Evolutionary conservation across 2,329 filamentous ascomycete genomes (phyloP), one percentile per base, ranked within the genome.

Genomic region (Aspergillus aculeatus): DNA sequence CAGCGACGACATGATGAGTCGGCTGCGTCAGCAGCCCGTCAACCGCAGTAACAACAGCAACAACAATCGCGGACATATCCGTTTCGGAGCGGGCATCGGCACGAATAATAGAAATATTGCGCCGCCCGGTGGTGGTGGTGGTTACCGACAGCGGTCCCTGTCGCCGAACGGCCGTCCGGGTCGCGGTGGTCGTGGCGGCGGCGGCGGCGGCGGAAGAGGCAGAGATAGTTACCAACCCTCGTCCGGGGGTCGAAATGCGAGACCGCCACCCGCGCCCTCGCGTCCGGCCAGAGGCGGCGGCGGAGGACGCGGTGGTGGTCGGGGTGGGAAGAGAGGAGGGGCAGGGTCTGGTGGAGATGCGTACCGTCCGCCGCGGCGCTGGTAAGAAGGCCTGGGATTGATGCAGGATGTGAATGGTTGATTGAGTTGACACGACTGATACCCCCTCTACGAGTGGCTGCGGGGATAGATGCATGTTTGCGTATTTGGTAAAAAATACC

Each of bases 1-100:
- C 11, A 73, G 71, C 48, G 74, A 78, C 26, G 76, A 73, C 49
- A 69, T 70, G 67, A 64, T 74, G 61, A 62, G 69, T 29, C 66
- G 69, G 59, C 68, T 66, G 59, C 66, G 69, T 24, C 67, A 67
- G 10, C 67, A 67, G 10, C 64, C 68, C n/a, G 63, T 72, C 26
- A 66, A 63, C 24, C 65, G 67, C 24, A 65, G 69, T 44, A 64
- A 60, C 47, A 16, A 35, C 32, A 35, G 68, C 41, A 64, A 41
- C 16, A 41, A 64, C 16, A 69, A 60, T 44, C 73, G 75, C 21
- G 65, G 69, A 10, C 69, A 71, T 54, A 78, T 78, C 29, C 72
- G 71, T 7, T 72, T 78, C 54, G 72, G 69, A 23, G 69, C 61
- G 32, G 69, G 68, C 5, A 68, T 73, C 24, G 73, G 71, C 12